Conservation (phyloP, 1,139 yeast species). For the Geotrichum klebahnii region DNA sequence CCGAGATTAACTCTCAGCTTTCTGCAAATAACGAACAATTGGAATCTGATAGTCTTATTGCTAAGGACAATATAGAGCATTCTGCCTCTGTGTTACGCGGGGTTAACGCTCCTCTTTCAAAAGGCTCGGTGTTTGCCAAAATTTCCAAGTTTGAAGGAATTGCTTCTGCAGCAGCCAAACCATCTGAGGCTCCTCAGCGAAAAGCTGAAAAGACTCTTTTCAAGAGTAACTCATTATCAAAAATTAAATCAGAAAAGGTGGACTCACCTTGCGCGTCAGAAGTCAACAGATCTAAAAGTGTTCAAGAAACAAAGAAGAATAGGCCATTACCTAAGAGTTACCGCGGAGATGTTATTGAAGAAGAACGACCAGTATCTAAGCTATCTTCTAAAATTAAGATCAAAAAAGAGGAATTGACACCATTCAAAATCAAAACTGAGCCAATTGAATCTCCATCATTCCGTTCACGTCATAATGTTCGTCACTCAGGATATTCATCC, state of each 20-base stretch:
- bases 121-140: constrained; percentile 16
- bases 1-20: too few relatives aligned
- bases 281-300: neutral
- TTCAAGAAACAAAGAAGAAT: neutral
- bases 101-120: constrained; percentile 8
- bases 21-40: neutral
- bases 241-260: neutral
- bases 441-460: constrained; percentile 1
- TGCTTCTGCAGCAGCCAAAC: neutral
- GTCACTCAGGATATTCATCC: neutral
- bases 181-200: neutral
- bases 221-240: constrained; percentile 1
- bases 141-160: constrained; percentile 18
- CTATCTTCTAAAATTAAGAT: neutral
- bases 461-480: neutral
- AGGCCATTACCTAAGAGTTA: neutral
- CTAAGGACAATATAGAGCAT: neutral
- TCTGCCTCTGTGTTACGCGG: constrained; percentile 8
- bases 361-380: neutral
- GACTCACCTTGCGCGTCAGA: neutral
- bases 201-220: neutral
- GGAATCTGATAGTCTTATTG: neutral
- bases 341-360: neutral
- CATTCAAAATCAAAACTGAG: constrained; percentile 5
- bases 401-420: constrained; percentile 1